Percentiles rank a stretch among this genome's conserved stretches.
These are phyloP conservation scores for Talaromyces sp. DNA, from an alignment of 2,329 filamentous ascomycete species.

Conservation along the genomic window DNA sequence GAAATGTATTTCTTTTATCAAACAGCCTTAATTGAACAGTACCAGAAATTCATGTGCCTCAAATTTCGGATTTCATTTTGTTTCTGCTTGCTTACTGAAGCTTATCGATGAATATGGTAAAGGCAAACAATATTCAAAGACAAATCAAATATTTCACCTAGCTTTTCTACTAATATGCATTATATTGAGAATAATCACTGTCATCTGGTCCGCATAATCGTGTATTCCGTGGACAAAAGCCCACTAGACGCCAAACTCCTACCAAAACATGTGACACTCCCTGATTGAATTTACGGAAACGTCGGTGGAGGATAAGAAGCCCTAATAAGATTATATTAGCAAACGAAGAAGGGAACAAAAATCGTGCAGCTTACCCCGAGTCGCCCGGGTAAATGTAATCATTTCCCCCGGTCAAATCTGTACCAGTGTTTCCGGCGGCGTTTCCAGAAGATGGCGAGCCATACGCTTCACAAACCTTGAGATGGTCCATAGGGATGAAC, in stretches of 20 bases:
- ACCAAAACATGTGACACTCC: neutral
- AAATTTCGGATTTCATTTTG: neutral
- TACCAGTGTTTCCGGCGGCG: slow-evolving; percentile 14
- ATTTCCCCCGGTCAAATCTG: slow-evolving; percentile 6
- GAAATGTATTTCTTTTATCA: neutral
- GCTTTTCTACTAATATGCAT: neutral
- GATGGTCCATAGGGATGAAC: slow-evolving; percentile 16
- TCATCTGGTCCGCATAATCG: neutral
- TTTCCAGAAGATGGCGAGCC: slow-evolving; percentile 17
- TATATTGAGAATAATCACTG: neutral
- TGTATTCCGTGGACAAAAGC: neutral
- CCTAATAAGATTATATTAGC: neutral
- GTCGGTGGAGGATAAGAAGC: slow-evolving; percentile 5
- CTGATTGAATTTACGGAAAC: neutral
- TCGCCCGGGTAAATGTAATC: slow-evolving; percentile 9
- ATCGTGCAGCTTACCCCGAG: slow-evolving; percentile 3
- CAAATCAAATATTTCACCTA: neutral
- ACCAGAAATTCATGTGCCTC: neutral
- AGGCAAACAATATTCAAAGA: neutral
- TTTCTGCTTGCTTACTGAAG: too few species aligned
- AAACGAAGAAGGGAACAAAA: neutral
- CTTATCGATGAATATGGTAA: too few species aligned
- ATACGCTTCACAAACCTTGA: slow-evolving; percentile 18
- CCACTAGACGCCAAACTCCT: neutral
- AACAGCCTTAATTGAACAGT: neutral